Percentiles rank a stretch among this genome's conserved stretches.
These are phyloP conservation scores for Penicillium ochrochloron DNA, from an alignment of 495 filamentous ascomycete genomes.

Conservation along the genomic window DNA sequence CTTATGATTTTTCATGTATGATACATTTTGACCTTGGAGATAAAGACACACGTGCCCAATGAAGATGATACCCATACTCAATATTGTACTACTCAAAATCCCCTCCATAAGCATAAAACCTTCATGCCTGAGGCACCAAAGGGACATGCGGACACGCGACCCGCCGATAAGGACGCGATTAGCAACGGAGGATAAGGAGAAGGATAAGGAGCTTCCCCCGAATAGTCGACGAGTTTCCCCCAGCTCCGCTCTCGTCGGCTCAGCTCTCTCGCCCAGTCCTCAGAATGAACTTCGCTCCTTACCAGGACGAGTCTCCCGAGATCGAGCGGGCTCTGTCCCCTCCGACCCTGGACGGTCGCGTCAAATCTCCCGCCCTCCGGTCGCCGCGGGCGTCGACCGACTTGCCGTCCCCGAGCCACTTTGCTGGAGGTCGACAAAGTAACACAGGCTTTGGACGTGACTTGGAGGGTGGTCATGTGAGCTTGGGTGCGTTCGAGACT, in stretches of 20 bases:
- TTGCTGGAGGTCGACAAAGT: conserved; percentile 37
- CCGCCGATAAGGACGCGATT: conserved; percentile 31
- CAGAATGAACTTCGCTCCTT: conserved; percentile 91
- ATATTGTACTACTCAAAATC: too few relatives aligned
- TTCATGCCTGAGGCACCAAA: conserved; percentile 27
- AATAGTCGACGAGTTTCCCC: neutral
- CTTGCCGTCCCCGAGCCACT: conserved; percentile 49
- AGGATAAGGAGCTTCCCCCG: conserved; percentile 20
- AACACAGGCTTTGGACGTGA: conserved; percentile 45
- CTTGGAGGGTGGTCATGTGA: conserved; percentile 61
- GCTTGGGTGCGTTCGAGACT: conserved; percentile 75
- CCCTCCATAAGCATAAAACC: neutral
- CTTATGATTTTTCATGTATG: conserved; percentile 20
- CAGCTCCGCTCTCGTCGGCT: conserved; percentile 7
- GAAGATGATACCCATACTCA: conserved; percentile 41
- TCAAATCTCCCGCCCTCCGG: conserved; percentile 54
- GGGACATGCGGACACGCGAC: conserved; percentile 24
- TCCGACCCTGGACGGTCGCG: conserved; percentile 51
- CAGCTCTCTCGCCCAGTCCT: conserved; percentile 13
- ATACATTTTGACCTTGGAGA: conserved; percentile 13
- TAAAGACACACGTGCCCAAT: conserved; percentile 21
- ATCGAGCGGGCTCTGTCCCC: conserved; percentile 73
- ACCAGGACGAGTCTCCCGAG: conserved; percentile 87
- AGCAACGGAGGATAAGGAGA: conserved; percentile 28
- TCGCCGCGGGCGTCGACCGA: conserved; percentile 46